phyloP scores from a whole-genome alignment of 495 filamentous ascomycete genomes.

The Tuber microsphaerosporum region DNA sequence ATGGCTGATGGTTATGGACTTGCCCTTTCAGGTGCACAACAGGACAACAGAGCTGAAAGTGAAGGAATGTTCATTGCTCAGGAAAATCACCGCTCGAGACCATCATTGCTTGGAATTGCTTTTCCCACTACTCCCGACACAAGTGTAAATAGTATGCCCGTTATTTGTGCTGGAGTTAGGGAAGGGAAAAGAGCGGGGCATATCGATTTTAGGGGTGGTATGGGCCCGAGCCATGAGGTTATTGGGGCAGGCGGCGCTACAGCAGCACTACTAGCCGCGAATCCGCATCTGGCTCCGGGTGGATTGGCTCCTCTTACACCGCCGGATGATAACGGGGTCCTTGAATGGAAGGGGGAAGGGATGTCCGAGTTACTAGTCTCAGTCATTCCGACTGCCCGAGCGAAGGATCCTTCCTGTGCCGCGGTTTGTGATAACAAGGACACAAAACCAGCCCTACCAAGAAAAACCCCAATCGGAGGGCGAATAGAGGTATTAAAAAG shows the following conservation, averaged over 20 bases:
- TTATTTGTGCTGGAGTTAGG: conserved; percentile 33
- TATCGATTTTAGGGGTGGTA: conserved; percentile 18
- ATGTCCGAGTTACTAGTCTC: conserved; percentile 23
- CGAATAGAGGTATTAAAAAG: conserved; percentile 4
- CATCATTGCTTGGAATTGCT: conserved; percentile 34
- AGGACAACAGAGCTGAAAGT: conserved; percentile 18
- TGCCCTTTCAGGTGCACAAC: conserved; percentile 20
- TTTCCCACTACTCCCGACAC: conserved; percentile 40
- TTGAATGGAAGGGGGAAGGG: conserved; percentile 39
- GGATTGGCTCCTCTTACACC: conserved; percentile 41
- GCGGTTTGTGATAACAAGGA: conserved; percentile 5
- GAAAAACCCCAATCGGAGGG: conserved; percentile 6
- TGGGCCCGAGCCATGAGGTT: conserved; percentile 24
- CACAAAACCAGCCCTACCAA: conserved; percentile 8
- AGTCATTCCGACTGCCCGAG: conserved; percentile 15
- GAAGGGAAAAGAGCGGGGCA: conserved; percentile 24
- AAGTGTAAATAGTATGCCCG: conserved; percentile 33
- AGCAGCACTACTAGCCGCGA: conserved; percentile 38
- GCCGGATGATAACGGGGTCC: conserved; percentile 41
- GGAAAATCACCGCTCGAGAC: conserved; percentile 31
- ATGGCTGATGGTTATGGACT: conserved; percentile 29
- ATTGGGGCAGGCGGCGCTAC: conserved; percentile 35
- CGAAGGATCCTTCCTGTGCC: conserved; percentile 20
- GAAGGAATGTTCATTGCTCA: conserved; percentile 17
- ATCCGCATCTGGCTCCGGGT: conserved; percentile 37